phyloP scores from a whole-genome alignment of 148 eudicot genomes.

The Polygonum aviculare region DNA sequence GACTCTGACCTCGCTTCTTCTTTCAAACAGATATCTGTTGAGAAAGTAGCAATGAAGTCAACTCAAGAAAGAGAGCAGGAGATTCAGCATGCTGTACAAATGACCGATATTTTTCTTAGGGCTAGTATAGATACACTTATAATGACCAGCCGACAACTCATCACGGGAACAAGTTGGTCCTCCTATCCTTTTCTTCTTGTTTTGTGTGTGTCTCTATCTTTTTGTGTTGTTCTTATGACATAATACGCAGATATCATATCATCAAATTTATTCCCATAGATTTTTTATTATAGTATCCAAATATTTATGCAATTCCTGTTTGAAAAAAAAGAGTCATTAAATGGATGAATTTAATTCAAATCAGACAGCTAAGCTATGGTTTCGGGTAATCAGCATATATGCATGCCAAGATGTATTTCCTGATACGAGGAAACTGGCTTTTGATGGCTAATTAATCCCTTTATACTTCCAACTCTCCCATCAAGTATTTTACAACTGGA shows the following conservation, averaged over 20 bases:
- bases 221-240: not conserved
- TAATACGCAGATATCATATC: not conserved
- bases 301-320: not conserved
- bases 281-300: not conserved
- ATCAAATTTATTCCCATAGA: not conserved
- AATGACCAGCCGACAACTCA: slow-evolving; percentile 84
- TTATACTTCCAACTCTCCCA: slow-evolving; percentile 2
- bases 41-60: slow-evolving; percentile 83
- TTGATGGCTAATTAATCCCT: not conserved
- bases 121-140: slow-evolving; percentile 68
- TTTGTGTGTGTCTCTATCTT: not conserved
- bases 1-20: slow-evolving; percentile 13
- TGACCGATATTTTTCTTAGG: slow-evolving; percentile 67
- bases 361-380: not conserved
- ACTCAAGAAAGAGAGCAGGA: slow-evolving; percentile 74
- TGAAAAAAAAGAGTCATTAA: not conserved
- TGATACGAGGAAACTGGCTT: not conserved
- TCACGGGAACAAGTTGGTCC: slow-evolving; percentile 75
- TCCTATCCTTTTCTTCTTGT: not conserved
- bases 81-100: slow-evolving; percentile 52
- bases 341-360: not conserved
- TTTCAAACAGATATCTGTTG: slow-evolving; percentile 63
- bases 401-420: not conserved
- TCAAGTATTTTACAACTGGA: not conserved
- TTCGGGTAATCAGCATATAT: not conserved